Percentiles rank a stretch among this genome's conserved stretches.
Conservation (phyloP, 176 grass and related monocot species). For the Lolium rigidum region DNA sequence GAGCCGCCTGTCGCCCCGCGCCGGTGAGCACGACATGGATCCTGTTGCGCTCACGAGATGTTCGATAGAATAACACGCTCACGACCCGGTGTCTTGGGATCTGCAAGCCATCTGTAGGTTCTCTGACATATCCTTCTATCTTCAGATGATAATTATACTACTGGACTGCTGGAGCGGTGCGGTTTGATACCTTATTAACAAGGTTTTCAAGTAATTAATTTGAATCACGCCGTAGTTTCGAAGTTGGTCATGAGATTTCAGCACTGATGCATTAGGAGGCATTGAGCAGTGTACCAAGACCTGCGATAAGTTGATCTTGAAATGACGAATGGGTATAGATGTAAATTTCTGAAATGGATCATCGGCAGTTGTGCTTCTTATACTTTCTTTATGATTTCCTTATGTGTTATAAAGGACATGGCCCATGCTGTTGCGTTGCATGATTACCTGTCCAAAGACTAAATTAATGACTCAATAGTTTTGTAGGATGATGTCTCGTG, state of each 20-base stretch:
- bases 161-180: background rate
- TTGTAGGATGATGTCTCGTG: background rate
- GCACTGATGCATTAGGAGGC: background rate
- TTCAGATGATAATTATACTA: background rate
- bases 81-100: background rate
- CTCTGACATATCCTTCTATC: background rate
- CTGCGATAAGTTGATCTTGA: background rate
- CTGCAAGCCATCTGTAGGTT: background rate
- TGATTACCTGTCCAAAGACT: background rate
- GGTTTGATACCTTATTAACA: background rate
- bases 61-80: background rate
- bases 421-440: background rate
- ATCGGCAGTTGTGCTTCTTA: background rate
- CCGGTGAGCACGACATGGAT: background rate
- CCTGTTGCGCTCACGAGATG: background rate
- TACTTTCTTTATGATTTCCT: background rate
- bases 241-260: background rate
- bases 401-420: background rate
- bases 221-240: background rate
- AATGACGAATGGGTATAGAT: background rate
- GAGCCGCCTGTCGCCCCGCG: background rate
- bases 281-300: background rate
- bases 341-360: background rate
- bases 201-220: background rate
- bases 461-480: conserved; percentile 14